Evolutionary conservation across 2,329 filamentous ascomycete species (phyloP), one percentile per base, ranked within the genome.

Genomic region (Raffaelea ambrosiae): DNA sequence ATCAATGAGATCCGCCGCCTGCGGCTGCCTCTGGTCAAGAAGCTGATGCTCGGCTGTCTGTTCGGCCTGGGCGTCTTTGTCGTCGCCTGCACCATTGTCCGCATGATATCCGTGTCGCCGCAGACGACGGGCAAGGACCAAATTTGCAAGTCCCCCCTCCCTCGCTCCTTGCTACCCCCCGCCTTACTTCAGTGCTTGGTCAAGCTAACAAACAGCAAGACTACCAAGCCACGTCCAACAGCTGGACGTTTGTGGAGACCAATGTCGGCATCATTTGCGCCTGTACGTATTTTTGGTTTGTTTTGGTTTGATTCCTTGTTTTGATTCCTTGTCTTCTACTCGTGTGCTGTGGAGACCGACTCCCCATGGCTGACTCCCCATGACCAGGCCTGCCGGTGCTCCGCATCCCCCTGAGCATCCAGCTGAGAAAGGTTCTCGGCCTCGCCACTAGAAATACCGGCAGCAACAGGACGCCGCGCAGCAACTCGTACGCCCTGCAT

Each of bases 211-310:
- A n/a, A n/a, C n/a, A n/a, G n/a, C 21, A 35, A 53, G 52, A 52
- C 29, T 54, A 54, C 33, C 52, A 54, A 41, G 52, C 52, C 7
- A 52, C 46, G 3, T 52, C 50, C 10, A 54, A 54, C 48, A 54
- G 52, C 36, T 54, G 52, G 52, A 54, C 52, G 3, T 54, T 54
- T 22, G 44, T 54, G 13, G 52, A 54, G 26, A 48, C 46, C 1
- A 48, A 54, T 23, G 48, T 54, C 13, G 52, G 47, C 10, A 54
- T 54, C 21, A 54, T 54, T 20, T 54, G 52, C 43, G 52, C 52
- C 31, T 54, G 52, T 54, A 42, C 38, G 48, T 52, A 9, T 33
- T 33, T 33, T 33, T 33, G 9, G 9, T 33, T 33, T 33, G 9
- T 33, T 33, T 33, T 33, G 9, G 31, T 33, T 33, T 33, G 31